A percentile compares a stretch with the other conserved stretches of the same genome.
Conservation (phyloP, 2,329 filamentous ascomycete genomes). For the Aquanectria penicillioides region DNA sequence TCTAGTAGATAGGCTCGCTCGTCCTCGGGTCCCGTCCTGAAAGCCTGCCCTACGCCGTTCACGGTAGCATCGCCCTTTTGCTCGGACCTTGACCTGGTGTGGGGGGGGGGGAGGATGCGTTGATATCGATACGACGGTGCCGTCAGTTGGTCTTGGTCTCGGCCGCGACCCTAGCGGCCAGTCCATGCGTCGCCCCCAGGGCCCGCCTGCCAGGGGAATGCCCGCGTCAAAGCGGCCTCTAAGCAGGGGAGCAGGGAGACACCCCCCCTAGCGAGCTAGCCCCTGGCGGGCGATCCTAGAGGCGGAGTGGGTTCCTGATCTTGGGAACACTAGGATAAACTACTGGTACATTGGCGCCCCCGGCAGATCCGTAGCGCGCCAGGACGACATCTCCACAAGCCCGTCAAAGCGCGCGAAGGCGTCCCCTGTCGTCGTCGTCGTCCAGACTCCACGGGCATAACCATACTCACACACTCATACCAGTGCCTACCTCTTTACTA, state of each 20-base stretch:
- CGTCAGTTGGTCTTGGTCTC: slow-evolving; percentile 15
- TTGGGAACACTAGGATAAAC: slow-evolving; percentile 12
- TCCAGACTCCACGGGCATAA: neutral
- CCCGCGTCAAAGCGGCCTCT: slow-evolving; percentile 33
- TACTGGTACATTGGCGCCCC: slow-evolving; percentile 29
- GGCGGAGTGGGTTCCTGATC: slow-evolving; percentile 24
- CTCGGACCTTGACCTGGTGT: slow-evolving; percentile 10
- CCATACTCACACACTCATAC: neutral
- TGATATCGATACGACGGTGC: slow-evolving; percentile 17
- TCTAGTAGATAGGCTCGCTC: too few species aligned
- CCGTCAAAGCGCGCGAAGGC: slow-evolving; percentile 27
- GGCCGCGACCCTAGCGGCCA: too few species aligned
- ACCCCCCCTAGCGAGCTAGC: slow-evolving; percentile 14
- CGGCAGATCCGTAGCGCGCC: slow-evolving; percentile 37
- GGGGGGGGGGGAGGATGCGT: neutral
- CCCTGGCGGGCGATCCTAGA: slow-evolving; percentile 26
- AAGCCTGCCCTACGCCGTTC: neutral
- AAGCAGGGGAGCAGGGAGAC: slow-evolving; percentile 24
- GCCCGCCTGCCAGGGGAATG: slow-evolving; percentile 22
- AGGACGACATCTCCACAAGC: slow-evolving; percentile 24
- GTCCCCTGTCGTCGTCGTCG: neutral
- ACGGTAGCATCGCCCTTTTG: slow-evolving; percentile 3
- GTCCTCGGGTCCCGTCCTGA: neutral
- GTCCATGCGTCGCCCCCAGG: slow-evolving; percentile 13
- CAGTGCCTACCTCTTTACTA: too few species aligned